Evolutionary conservation across 2,329 filamentous ascomycete genomes (phyloP), one percentile per base, ranked within the genome.

Genomic region (Zarea fungicola): DNA sequence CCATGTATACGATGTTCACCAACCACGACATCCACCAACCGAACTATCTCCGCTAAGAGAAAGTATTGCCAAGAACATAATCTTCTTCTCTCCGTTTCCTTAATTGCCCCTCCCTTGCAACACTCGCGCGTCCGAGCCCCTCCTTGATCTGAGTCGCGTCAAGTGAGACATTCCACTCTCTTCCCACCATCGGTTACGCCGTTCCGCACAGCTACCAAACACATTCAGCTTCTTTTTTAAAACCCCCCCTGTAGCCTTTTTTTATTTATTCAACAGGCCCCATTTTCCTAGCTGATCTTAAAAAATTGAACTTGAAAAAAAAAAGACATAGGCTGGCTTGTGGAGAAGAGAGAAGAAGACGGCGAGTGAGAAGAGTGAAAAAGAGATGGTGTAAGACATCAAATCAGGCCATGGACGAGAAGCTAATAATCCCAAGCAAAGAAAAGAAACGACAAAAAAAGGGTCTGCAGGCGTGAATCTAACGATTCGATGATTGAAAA

Each of bases 71-170:
- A n/a, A n/a, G n/a, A n/a, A n/a, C n/a, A n/a, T n/a, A n/a, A n/a
- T n/a, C 16, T 34, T 34, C 16, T 34, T 34, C 14, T 34, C 13
- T n/a, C 31, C 13, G 5, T 7, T n/a, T n/a, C 6, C 37, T 41
- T 11, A 29, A 29, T 29, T 29, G 7, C 8, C 28, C 22, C 37
- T 28, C 23, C 23, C 23, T 41, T 25, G n/a, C 36, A 13, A 23
- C 22, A n/a, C 37, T 26, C 13, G 18, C 37, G n/a, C 22, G 9
- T 19, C 11, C 14, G 13, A 25, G 13, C 36, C 37, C 19, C 23
- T 3, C 13, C 22, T 16, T n/a, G 16, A 41, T 41, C 37, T 41
- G 37, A 41, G 37, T 41, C 37, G 37, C 37, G 37, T 41, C 37
- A 18, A 28, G 23, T 41, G 23, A 41, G 37, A 41, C 37, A 36